Evolutionary conservation across 1,139 yeast species (phyloP).

Genomic region (Hemisphaericaspora subhashii): DNA sequence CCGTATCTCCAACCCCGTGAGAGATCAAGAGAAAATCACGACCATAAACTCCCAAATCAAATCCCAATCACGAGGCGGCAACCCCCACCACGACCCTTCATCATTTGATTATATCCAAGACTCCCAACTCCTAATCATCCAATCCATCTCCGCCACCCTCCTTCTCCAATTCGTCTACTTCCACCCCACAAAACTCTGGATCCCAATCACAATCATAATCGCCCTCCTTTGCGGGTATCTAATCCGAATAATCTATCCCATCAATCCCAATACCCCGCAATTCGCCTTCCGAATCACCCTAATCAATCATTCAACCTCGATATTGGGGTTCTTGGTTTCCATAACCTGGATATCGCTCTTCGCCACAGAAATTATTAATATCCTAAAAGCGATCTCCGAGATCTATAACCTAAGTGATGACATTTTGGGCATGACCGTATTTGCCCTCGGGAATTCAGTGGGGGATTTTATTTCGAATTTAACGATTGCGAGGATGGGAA

Average conservation of each 20-base stretch:
- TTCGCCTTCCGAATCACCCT: slow-evolving; percentile 10
- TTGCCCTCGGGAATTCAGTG: slow-evolving; percentile 89
- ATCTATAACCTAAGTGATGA: slow-evolving; percentile 72
- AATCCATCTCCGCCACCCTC: slow-evolving; percentile 19
- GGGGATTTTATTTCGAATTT: slow-evolving; percentile 88
- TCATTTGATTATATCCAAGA: slow-evolving; percentile 15
- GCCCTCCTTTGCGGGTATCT: slow-evolving; percentile 12
- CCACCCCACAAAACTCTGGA: slow-evolving; percentile 6
- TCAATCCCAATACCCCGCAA: not conserved
- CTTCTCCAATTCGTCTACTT: slow-evolving; percentile 16
- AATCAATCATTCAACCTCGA: slow-evolving; percentile 37
- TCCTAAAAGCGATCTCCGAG: slow-evolving; percentile 63
- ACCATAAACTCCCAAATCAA: slow-evolving; percentile 6
- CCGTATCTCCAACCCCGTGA: slow-evolving; percentile 51
- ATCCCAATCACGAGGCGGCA: not conserved
- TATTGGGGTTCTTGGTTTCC: slow-evolving; percentile 66
- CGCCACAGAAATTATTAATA: slow-evolving; percentile 74
- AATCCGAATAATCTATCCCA: slow-evolving; percentile 10
- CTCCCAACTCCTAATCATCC: slow-evolving; percentile 19
- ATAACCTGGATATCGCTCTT: slow-evolving; percentile 73
- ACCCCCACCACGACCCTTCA: slow-evolving; percentile 1
- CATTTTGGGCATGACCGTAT: slow-evolving; percentile 77
- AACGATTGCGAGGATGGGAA: slow-evolving; percentile 82
- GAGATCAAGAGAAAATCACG: slow-evolving; percentile 19
- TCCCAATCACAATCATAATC: slow-evolving; percentile 14